Conservation (phyloP, 2,329 filamentous ascomycete species). For the Paraphoma sp. region DNA sequence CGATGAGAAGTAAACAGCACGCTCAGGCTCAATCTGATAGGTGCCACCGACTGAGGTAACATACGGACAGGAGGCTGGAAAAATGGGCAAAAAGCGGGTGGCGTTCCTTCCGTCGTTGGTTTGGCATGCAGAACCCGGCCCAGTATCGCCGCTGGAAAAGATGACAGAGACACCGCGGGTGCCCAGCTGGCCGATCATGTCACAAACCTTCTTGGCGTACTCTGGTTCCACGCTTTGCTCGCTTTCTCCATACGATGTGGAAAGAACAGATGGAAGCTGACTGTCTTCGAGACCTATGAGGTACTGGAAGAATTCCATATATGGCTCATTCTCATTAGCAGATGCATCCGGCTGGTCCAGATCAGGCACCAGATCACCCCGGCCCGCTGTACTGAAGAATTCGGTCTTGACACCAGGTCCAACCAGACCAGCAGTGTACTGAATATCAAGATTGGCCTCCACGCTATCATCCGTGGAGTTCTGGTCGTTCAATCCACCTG, state of each 20-base stretch:
- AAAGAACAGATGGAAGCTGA: constrained; percentile 46
- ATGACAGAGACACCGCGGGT: constrained; percentile 50
- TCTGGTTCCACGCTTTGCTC: constrained; percentile 47
- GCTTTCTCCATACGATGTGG: constrained; percentile 50
- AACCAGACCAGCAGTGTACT: constrained; percentile 56
- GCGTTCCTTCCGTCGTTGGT: constrained; percentile 55
- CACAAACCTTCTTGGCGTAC: constrained; percentile 48
- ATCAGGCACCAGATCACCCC: constrained; percentile 55
- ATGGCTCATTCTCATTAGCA: constrained; percentile 57
- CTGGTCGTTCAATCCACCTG: constrained; percentile 41
- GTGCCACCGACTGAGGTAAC: constrained; percentile 57
- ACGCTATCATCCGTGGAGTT: constrained; percentile 48
- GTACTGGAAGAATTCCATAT: constrained; percentile 49
- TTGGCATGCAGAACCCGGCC: constrained; percentile 51
- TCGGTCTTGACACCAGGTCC: constrained; percentile 51
- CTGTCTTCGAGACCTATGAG: constrained; percentile 39
- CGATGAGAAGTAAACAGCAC: constrained; percentile 48
- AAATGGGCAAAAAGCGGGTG: constrained; percentile 53
- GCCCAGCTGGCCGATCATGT: constrained; percentile 49
- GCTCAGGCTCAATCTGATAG: constrained; percentile 47
- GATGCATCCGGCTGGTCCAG: constrained; percentile 52
- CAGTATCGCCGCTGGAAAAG: constrained; percentile 50
- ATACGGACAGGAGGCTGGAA: constrained; percentile 57
- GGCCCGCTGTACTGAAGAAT: constrained; percentile 58
- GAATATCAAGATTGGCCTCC: constrained; percentile 60